phyloP scores from a whole-genome alignment of 73 alveolate genomes.

The Blepharisma stoltei region DNA sequence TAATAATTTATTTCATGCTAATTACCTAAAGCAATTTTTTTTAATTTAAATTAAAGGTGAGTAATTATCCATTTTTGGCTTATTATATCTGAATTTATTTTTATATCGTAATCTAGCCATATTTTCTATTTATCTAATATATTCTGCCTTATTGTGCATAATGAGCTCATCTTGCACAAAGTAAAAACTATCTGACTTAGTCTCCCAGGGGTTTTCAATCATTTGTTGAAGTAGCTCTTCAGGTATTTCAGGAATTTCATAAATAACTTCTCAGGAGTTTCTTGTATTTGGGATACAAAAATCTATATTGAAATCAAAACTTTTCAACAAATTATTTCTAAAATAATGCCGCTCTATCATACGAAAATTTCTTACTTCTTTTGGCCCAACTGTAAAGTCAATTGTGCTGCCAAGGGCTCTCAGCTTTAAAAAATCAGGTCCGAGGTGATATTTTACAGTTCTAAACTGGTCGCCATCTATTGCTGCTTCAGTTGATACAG shows the following conservation, averaged over 20 bases:
- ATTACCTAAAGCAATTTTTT: too few relatives aligned
- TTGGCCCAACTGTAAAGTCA: conserved; percentile 69
- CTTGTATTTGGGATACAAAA: conserved; percentile 94
- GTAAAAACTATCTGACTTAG: conserved; percentile 93
- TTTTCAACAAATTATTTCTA: conserved; percentile 65
- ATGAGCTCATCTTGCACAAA: conserved; percentile 91
- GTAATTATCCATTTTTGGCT: too few relatives aligned
- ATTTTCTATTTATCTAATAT: too few relatives aligned
- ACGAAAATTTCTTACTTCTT: conserved; percentile 78
- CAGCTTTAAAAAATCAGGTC: conserved; percentile 83
- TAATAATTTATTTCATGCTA: too few relatives aligned
- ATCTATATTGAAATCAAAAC: conserved; percentile 81
- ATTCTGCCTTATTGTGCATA: conserved; percentile 94
- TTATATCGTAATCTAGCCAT: too few relatives aligned
- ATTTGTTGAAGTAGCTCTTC: conserved; percentile 73
- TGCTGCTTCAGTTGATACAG: neutral
- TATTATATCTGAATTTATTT: too few relatives aligned
- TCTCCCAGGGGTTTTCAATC: conserved; percentile 88
- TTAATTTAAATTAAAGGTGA: too few relatives aligned
- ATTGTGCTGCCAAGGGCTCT: conserved; percentile 75
- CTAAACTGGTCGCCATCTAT: conserved; percentile 72
- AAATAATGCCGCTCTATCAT: conserved; percentile 94
- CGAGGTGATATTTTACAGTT: conserved; percentile 81
- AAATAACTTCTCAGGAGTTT: conserved; percentile 95
- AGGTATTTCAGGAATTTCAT: conserved; percentile 77